A percentile compares a stretch with the other conserved stretches of the same genome.
phyloP scores from a whole-genome alignment of 2,329 filamentous ascomycete genomes.

The Zasmidium citrigriseum region DNA sequence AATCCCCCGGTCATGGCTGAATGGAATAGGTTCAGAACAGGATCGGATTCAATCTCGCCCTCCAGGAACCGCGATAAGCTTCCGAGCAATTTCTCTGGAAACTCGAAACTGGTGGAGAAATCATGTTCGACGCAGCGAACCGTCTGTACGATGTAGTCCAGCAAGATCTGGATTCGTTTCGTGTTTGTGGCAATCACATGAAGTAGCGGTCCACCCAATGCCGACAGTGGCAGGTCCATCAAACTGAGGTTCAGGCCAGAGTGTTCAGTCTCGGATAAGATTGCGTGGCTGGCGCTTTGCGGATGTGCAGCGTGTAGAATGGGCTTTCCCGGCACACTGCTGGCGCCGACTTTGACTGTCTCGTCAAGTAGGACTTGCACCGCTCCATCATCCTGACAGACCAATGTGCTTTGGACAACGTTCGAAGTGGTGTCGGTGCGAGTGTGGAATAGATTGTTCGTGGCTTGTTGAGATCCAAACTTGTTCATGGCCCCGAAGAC shows the following conservation, averaged over 20 bases:
- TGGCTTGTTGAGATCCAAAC: constrained; percentile 28
- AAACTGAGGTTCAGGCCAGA: constrained; percentile 9
- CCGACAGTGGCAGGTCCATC: constrained; percentile 29
- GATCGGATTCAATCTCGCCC: constrained; percentile 62
- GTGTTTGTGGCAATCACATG: constrained; percentile 84
- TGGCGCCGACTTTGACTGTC: constrained; percentile 30
- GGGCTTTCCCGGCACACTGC: constrained; percentile 17
- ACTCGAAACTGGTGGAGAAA: constrained; percentile 78
- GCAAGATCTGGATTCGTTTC: constrained; percentile 78
- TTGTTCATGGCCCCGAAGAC: constrained; percentile 27
- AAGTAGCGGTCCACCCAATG: constrained; percentile 60
- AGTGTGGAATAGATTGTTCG: constrained; percentile 28
- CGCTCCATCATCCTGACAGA: constrained; percentile 20
- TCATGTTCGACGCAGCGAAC: constrained; percentile 77
- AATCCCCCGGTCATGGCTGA: constrained; percentile 82
- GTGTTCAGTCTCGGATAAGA: constrained; percentile 49
- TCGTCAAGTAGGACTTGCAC: constrained; percentile 32
- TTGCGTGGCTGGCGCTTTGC: constrained; percentile 71
- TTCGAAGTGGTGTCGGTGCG: constrained; percentile 11
- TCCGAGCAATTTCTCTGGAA: constrained; percentile 40
- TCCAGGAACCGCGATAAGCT: constrained; percentile 71
- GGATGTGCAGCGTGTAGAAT: constrained; percentile 69
- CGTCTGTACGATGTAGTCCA: constrained; percentile 81
- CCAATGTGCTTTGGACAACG: constrained; percentile 24
- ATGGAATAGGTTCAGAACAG: constrained; percentile 79